Evolutionary conservation across 768 basidiomycete species (phyloP), one percentile per base, ranked within the genome.

Genomic region (Tulasnella sp.): DNA sequence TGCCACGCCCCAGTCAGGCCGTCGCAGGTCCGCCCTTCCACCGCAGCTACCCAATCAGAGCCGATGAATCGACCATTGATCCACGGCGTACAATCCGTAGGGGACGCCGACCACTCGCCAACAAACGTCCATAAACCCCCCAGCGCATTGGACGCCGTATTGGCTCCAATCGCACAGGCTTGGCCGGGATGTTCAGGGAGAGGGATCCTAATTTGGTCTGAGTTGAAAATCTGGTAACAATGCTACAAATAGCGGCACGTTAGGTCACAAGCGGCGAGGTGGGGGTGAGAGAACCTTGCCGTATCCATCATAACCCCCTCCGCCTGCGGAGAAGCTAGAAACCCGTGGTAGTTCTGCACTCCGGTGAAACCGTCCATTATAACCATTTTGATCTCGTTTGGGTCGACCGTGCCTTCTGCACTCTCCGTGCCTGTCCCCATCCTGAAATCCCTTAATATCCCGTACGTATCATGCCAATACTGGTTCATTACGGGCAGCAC

Each of bases 21-120:
- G 0, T 79, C 84, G 84, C 96, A 97, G 82, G 89, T 92, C 20
- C 94, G 61, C 39, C 78, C 78, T 5, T 44, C 26, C 5, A 73
- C 78, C 32, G 79, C 61, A 16, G 67, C 72, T 23, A 29, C 91
- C 90, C 91, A 93, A 23, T 91, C 87, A 0, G 91, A 85, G 3
- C 93, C 93, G 55, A 86, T 80, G 2, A 93, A 93, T 67, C 93
- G 90, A 3, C 95, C 95, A 80, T 96, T 96, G 70, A 98, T 86
- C 83, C 92, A 93, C 81, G 84, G 84, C 0, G 93, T 91, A 81
- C 93, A 95, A 82, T 93, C 94, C 9, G 89, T 94, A 11, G 87
- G 83, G 0, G 92, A 90, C 29, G 87, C 89, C 20, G 92, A 90
- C 91, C 93, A 98, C 85, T 98, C 95, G 57, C 95, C 95, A 35